These are phyloP conservation scores for Malassezia brasiliensis DNA, from an alignment of 1,284 basidiomycete genomes.

Conservation along the genomic window DNA sequence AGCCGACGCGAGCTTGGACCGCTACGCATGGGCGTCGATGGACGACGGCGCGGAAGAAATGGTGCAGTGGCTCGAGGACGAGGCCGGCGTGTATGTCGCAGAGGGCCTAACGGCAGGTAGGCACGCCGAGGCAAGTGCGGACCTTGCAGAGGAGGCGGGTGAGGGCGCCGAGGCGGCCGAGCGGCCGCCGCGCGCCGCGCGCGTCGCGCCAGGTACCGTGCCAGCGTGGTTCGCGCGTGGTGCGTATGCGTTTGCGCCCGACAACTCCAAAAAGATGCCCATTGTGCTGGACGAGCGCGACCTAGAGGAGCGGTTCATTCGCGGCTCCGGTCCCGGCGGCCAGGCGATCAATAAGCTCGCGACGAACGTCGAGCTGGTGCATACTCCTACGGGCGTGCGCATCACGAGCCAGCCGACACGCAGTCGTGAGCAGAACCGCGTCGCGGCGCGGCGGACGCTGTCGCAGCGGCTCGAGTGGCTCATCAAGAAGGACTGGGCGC, in stretches of 20 bases:
- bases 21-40: conserved; percentile 25
- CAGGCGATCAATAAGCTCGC: conserved; percentile 47
- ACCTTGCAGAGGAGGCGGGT: neutral
- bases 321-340: conserved; percentile 42
- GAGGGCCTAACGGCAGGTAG: neutral
- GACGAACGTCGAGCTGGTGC: conserved; percentile 34
- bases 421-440: conserved; percentile 31
- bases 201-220: conserved; percentile 5
- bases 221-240: conserved; percentile 34
- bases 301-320: conserved; percentile 39
- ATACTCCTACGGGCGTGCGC: conserved; percentile 33
- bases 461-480: conserved; percentile 30
- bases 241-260: conserved; percentile 24
- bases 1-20: conserved; percentile 32
- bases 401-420: conserved; percentile 38
- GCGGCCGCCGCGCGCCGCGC: neutral
- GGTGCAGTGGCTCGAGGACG: conserved; percentile 33
- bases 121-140: neutral
- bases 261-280: conserved; percentile 32
- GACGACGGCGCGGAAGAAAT: conserved; percentile 24
- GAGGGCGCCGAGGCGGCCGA: neutral
- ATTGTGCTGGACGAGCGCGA: conserved; percentile 34
- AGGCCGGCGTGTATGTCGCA: conserved; percentile 40
- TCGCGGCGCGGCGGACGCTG: conserved; percentile 30
- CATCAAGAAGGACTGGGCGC: conserved; percentile 18